Conservation (phyloP, 495 filamentous ascomycete genomes). For the Aspergillus diversus region DNA sequence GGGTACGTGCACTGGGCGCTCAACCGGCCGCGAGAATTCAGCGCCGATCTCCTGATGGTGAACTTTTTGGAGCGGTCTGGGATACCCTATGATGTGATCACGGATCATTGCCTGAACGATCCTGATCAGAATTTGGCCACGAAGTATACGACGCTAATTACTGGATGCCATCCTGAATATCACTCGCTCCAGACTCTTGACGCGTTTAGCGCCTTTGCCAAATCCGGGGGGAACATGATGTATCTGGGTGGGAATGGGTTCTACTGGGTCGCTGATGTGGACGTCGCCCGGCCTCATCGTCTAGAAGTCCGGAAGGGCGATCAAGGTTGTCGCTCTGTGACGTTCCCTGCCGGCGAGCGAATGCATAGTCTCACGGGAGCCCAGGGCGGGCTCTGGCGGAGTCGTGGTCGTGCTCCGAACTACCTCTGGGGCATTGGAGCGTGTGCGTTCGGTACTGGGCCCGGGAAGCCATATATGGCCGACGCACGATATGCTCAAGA, state of each 20-base stretch:
- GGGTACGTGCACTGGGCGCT: slow-evolving; percentile 35
- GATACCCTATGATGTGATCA: slow-evolving; percentile 34
- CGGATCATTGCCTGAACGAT: slow-evolving; percentile 33
- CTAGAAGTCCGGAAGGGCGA: slow-evolving; percentile 37
- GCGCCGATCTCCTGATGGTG: slow-evolving; percentile 34
- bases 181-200: slow-evolving; percentile 17
- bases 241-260: slow-evolving; percentile 40
- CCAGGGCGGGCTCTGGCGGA: slow-evolving; percentile 34
- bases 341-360: slow-evolving; percentile 28
- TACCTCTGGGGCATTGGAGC: slow-evolving; percentile 27
- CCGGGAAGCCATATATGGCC: neutral
- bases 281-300: slow-evolving; percentile 25
- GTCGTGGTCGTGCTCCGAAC: slow-evolving; percentile 33
- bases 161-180: slow-evolving; percentile 4
- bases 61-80: slow-evolving; percentile 31
- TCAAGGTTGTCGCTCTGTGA: slow-evolving; percentile 32
- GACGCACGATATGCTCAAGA: neutral
- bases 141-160: neutral
- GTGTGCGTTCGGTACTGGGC: neutral
- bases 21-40: slow-evolving; percentile 33
- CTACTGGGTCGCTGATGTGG: slow-evolving; percentile 25
- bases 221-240: slow-evolving; percentile 27
- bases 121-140: neutral
- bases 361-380: slow-evolving; percentile 23
- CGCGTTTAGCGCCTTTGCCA: slow-evolving; percentile 21